Evolutionary conservation across 2,329 filamentous ascomycete genomes (phyloP).

Genomic region (Stemphylium lycopersici): DNA sequence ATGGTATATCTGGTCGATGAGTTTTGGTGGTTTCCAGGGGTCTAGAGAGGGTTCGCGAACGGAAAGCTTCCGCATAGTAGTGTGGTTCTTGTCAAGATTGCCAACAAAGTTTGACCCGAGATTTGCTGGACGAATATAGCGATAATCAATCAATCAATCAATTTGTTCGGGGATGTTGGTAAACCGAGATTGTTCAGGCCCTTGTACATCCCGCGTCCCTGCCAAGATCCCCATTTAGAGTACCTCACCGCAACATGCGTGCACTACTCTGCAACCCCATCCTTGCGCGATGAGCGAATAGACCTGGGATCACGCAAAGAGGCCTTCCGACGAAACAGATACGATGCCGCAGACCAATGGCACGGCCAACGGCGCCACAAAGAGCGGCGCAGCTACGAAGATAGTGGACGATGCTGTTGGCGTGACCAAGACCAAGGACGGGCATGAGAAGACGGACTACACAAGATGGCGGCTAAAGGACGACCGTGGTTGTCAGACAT

Average conservation of each 20-base stretch:
- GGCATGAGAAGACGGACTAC: constrained; percentile 69
- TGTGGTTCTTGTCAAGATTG: background rate
- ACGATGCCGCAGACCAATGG: constrained; percentile 36
- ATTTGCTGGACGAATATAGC: background rate
- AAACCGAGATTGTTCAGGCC: background rate
- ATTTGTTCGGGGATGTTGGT: too few species aligned
- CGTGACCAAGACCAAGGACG: constrained; percentile 16
- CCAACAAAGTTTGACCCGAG: background rate
- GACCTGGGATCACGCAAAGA: background rate
- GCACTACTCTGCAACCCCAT: constrained; percentile 6
- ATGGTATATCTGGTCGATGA: too few species aligned
- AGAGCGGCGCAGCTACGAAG: constrained; percentile 18
- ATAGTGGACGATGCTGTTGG: constrained; percentile 20
- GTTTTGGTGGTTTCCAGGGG: background rate
- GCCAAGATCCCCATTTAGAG: constrained; percentile 27
- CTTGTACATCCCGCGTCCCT: constrained; percentile 9
- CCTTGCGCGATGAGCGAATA: constrained; percentile 4
- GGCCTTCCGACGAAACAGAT: background rate
- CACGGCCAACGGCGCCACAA: constrained; percentile 26
- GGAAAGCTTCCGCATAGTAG: background rate
- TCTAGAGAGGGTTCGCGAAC: background rate
- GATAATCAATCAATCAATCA: too few species aligned
- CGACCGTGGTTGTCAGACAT: constrained; percentile 85
- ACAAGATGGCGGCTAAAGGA: constrained; percentile 84
- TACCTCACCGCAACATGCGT: constrained; percentile 11